phyloP scores from a whole-genome alignment of 805 yeast genomes.

The Candida saitoana region DNA sequence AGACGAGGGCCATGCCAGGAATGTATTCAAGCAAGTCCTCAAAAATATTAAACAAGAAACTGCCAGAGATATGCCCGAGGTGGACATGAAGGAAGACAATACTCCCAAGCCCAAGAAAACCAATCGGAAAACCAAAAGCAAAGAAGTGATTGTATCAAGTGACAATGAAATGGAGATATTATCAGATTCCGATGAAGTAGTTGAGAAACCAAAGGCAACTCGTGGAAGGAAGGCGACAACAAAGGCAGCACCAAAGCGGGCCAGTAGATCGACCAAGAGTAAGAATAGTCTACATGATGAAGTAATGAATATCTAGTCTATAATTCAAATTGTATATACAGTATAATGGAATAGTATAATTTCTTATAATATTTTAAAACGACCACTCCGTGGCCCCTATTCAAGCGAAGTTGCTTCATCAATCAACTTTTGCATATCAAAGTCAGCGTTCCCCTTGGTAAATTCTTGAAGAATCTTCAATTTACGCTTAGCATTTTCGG shows the following conservation, averaged over 20 bases:
- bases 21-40: constrained; percentile 42
- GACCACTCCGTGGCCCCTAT: constrained; percentile 10
- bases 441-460: constrained; percentile 63
- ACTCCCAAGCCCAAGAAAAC: constrained; percentile 1
- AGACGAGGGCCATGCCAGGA: constrained; percentile 21
- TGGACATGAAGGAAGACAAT: background rate
- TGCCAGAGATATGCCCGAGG: background rate
- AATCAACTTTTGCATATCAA: constrained; percentile 64
- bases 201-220: constrained; percentile 2
- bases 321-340: constrained; percentile 4
- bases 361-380: too few relatives aligned
- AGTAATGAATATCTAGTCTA: constrained; percentile 11
- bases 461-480: constrained; percentile 59
- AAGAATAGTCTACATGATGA: constrained; percentile 11
- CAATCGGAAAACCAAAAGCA: constrained; percentile 2
- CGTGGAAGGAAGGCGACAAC: constrained; percentile 3
- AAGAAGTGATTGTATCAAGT: constrained; percentile 4
- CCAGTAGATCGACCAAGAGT: constrained; percentile 3
- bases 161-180: constrained; percentile 6
- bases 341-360: background rate
- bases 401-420: constrained; percentile 73
- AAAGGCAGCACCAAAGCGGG: constrained; percentile 2
- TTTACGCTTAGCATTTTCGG: constrained; percentile 44
- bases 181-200: constrained; percentile 5
- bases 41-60: constrained; percentile 31